Evolutionary conservation across 768 basidiomycete species (phyloP).

Genomic region (Peribolospora kevripleyi): DNA sequence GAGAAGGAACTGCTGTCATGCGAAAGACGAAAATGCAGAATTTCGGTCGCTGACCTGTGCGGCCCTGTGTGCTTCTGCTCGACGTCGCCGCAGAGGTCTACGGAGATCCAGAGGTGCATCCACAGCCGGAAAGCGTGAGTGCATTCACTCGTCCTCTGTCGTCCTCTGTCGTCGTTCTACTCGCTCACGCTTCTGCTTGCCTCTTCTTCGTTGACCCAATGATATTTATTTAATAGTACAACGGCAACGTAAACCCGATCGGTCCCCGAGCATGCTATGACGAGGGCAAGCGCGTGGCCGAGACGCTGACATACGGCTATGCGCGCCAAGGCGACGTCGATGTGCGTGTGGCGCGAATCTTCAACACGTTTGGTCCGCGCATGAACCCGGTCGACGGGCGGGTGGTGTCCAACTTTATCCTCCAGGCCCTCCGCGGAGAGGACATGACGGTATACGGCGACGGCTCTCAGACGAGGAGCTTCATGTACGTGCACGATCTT

Average conservation of each 20-base stretch:
- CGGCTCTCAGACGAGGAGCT: conserved; percentile 10
- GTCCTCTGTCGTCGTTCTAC: conserved; percentile 4
- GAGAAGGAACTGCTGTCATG: conserved; percentile 8
- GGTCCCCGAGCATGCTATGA: conserved; percentile 98
- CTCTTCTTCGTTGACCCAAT: conserved; percentile 29
- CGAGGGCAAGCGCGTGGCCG: conserved; percentile 96
- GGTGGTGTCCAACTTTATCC: conserved; percentile 96
- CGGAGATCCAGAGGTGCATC: conserved; percentile 94
- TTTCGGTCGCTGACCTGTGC: not conserved
- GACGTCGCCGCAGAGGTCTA: conserved; percentile 50
- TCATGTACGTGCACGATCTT: conserved; percentile 73
- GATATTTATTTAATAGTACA: conserved; percentile 27
- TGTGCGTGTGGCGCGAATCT: conserved; percentile 90
- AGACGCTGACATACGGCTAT: conserved; percentile 91
- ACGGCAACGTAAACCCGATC: conserved; percentile 74
- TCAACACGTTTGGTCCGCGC: conserved; percentile 65
- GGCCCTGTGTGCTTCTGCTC: not conserved
- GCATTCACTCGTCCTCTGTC: not conserved
- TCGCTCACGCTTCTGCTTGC: conserved; percentile 3
- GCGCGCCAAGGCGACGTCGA: conserved; percentile 84
- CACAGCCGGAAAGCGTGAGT: conserved; percentile 84
- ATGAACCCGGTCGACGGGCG: conserved; percentile 92
- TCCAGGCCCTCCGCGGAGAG: conserved; percentile 84
- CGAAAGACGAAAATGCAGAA: not conserved
- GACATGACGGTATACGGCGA: conserved; percentile 58